A percentile compares a stretch with the other conserved stretches of the same genome.
phyloP scores from a whole-genome alignment of 371 early-diverging fungal genomes.

The Mucor plumbeus region DNA sequence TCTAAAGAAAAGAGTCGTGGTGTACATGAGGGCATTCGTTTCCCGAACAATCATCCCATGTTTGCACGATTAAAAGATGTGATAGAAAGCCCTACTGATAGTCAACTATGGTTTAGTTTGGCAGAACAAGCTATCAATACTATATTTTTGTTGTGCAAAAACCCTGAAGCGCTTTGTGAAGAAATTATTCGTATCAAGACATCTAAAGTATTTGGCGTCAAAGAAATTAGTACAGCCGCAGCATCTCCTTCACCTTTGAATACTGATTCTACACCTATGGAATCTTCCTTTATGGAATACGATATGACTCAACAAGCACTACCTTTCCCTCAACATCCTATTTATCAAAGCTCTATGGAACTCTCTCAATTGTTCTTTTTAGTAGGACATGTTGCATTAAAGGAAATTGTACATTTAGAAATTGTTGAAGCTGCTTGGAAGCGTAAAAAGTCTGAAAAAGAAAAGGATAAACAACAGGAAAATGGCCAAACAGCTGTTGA shows the following conservation, averaged over 20 bases:
- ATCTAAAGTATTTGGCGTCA: conserved; percentile 52
- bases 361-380: conserved; percentile 88
- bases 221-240: neutral
- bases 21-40: conserved; percentile 67
- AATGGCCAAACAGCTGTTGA: conserved; percentile 38
- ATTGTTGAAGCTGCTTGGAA: conserved; percentile 50
- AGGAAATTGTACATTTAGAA: conserved; percentile 94
- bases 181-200: conserved; percentile 75
- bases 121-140: conserved; percentile 94
- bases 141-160: conserved; percentile 84
- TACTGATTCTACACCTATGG: conserved; percentile 1
- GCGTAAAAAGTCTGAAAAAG: conserved; percentile 33
- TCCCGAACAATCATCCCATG: conserved; percentile 76
- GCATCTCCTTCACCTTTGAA: conserved; percentile 15
- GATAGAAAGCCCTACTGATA: conserved; percentile 62
- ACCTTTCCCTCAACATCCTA: conserved; percentile 34
- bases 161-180: conserved; percentile 83
- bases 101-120: conserved; percentile 83
- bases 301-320: conserved; percentile 36
- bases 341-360: conserved; percentile 65
- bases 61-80: conserved; percentile 68
- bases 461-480: conserved; percentile 23
- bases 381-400: conserved; percentile 94
- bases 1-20: conserved; percentile 58
- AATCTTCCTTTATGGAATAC: conserved; percentile 38